phyloP scores from a whole-genome alignment of 2,329 filamentous ascomycete species.

The Eutypa lata region DNA sequence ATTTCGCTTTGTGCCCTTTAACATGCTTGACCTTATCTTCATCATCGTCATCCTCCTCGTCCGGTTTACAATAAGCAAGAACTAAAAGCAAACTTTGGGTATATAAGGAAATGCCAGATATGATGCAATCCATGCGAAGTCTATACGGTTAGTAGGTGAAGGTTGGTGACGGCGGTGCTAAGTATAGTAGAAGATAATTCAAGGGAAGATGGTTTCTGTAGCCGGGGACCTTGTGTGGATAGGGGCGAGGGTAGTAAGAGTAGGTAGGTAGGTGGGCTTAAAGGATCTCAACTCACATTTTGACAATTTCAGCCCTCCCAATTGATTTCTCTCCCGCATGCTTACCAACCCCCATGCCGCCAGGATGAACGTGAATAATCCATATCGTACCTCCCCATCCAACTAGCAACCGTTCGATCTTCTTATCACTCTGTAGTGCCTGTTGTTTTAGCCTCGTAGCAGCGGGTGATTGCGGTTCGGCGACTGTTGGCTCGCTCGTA shows the following conservation, averaged over 20 bases:
- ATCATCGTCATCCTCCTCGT: conserved; percentile 58
- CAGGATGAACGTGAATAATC: conserved; percentile 87
- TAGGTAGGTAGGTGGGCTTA: background rate
- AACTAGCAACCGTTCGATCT: conserved; percentile 77
- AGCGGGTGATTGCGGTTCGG: conserved; percentile 38
- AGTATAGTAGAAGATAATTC: too few relatives aligned
- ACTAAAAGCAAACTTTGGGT: conserved; percentile 87
- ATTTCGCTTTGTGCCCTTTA: conserved; percentile 37
- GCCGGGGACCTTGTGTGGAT: background rate
- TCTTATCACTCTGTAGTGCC: conserved; percentile 42
- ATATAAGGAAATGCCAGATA: conserved; percentile 96
- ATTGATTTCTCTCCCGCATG: conserved; percentile 67
- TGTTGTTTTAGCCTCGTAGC: conserved; percentile 48
- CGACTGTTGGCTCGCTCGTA: conserved; percentile 27
- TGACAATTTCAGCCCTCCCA: conserved; percentile 84
- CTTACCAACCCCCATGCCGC: conserved; percentile 63
- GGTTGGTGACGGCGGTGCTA: too few relatives aligned
- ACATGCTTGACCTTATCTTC: conserved; percentile 29
- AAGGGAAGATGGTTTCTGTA: too few relatives aligned
- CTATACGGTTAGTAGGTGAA: conserved; percentile 41
- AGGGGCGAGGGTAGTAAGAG: background rate
- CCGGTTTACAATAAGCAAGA: conserved; percentile 81
- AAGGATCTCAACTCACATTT: conserved; percentile 65
- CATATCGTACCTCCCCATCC: conserved; percentile 97
- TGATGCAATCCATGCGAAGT: conserved; percentile 93